Percentiles rank a stretch among this genome's conserved stretches.
These are phyloP conservation scores for Moniliophthora roreri DNA, from an alignment of 1,284 basidiomycete genomes.

Conservation along the genomic window DNA sequence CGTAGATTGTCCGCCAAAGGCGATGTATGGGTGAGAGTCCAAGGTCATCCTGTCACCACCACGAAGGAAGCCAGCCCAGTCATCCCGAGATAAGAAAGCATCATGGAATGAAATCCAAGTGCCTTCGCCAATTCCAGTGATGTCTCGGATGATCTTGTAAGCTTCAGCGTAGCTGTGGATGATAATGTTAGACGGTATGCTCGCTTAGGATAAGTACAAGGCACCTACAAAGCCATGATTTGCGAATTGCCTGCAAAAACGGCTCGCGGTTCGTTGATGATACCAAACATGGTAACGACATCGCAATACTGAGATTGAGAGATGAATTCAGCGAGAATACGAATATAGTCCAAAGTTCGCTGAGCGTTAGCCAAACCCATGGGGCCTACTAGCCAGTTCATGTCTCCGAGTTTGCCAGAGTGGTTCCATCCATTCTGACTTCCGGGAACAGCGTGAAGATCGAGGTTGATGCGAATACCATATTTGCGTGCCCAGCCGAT, in stretches of 20 bases:
- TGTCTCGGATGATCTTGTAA: constrained; percentile 76
- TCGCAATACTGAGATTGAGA: constrained; percentile 83
- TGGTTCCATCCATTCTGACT: constrained; percentile 86
- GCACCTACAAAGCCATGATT: constrained; percentile 8
- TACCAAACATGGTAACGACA: constrained; percentile 83
- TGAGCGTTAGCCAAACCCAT: constrained; percentile 83
- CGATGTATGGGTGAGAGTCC: constrained; percentile 81
- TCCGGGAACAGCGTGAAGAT: constrained; percentile 79
- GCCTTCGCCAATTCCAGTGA: constrained; percentile 74
- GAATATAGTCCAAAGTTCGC: constrained; percentile 86
- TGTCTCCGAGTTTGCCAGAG: constrained; percentile 65
- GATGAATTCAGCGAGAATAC: constrained; percentile 87
- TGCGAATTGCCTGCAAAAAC: constrained; percentile 45
- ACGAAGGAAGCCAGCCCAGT: constrained; percentile 72
- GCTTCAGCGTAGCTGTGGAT: constrained; percentile 66
- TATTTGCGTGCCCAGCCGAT: constrained; percentile 97
- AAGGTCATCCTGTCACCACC: constrained; percentile 80
- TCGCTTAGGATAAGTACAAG: not conserved
- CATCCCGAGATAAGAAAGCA: constrained; percentile 62
- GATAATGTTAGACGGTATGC: constrained; percentile 7
- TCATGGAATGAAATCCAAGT: constrained; percentile 79
- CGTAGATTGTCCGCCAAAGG: constrained; percentile 61
- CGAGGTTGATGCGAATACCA: constrained; percentile 90
- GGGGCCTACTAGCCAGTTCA: constrained; percentile 69
- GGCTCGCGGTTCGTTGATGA: constrained; percentile 75